These are phyloP conservation scores for Capsicum rhomboideum DNA, from an alignment of 257 asterid species.

Conservation along the genomic window DNA sequence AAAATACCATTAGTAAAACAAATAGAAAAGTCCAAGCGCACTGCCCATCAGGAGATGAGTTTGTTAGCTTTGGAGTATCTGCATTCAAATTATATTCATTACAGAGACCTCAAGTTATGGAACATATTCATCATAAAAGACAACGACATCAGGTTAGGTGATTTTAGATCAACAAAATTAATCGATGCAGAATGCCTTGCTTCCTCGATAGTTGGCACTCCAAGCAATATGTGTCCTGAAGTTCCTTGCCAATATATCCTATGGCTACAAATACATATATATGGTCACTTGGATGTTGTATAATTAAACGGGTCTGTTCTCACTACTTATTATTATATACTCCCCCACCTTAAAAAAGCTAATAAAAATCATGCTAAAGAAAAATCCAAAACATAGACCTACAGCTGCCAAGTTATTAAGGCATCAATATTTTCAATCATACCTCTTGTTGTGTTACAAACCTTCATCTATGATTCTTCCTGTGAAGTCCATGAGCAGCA, in stretches of 20 bases:
- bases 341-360: no score
- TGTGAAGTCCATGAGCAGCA: slow-evolving; percentile 56
- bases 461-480: slow-evolving; percentile 71
- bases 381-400: no score
- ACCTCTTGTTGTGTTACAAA: slow-evolving; percentile 65
- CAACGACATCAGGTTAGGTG: slow-evolving; percentile 75
- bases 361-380: no score
- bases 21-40: slow-evolving; percentile 64
- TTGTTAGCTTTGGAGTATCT: slow-evolving; percentile 73
- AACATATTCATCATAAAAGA: slow-evolving; percentile 79
- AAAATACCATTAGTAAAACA: slow-evolving; percentile 67
- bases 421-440: slow-evolving; percentile 82
- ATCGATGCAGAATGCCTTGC: no score
- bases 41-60: slow-evolving; percentile 55
- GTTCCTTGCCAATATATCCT: no score
- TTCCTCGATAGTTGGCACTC: no score
- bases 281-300: no score
- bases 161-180: no score
- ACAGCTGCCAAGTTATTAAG: slow-evolving; percentile 70
- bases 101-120: slow-evolving; percentile 77
- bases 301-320: no score
- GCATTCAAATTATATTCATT: slow-evolving; percentile 84
- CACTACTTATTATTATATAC: no score
- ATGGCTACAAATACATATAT: no score
- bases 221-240: no score